Conservation (phyloP, 805 yeast genomes). For the Jamesozyma rosinii region DNA sequence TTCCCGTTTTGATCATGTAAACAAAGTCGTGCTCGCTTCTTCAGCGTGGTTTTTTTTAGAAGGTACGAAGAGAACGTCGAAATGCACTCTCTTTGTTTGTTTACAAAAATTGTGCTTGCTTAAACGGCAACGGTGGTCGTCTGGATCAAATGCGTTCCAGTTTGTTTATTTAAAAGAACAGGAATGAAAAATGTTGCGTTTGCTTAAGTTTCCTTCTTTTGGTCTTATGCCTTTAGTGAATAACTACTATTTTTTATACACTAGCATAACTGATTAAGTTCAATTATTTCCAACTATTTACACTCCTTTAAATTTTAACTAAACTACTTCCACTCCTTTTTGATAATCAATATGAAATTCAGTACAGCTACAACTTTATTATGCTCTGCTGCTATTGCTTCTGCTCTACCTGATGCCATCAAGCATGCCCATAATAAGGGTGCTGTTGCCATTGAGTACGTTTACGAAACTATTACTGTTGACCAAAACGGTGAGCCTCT, state of each 20-base stretch:
- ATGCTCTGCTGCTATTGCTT: conserved; percentile 21
- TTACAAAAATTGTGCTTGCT: too few species aligned
- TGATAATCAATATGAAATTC: conserved; percentile 22
- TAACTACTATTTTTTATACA: too few species aligned
- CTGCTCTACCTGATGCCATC: conserved; percentile 17
- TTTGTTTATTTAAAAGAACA: background rate
- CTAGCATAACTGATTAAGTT: too few species aligned
- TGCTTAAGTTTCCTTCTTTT: background rate
- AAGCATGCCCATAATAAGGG: conserved; percentile 41
- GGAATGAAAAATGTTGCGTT: too few species aligned
- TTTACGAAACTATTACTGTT: conserved; percentile 46
- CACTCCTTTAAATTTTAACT: conserved; percentile 2
- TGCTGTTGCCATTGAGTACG: conserved; percentile 43
- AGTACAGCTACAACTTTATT: conserved; percentile 19
- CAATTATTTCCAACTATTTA: conserved; percentile 3
- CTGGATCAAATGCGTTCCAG: too few species aligned
- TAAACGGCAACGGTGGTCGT: too few species aligned
- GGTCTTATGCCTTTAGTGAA: too few species aligned
- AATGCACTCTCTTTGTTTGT: too few species aligned
- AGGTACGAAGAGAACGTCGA: too few species aligned
- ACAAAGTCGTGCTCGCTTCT: too few species aligned
- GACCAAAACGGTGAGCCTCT: conserved; percentile 57
- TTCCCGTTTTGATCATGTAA: too few species aligned
- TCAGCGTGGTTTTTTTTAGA: too few species aligned
- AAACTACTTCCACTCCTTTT: background rate